phyloP scores from a whole-genome alignment of 306 rosid genomes.

The Pterocarpus macrocarpus region DNA sequence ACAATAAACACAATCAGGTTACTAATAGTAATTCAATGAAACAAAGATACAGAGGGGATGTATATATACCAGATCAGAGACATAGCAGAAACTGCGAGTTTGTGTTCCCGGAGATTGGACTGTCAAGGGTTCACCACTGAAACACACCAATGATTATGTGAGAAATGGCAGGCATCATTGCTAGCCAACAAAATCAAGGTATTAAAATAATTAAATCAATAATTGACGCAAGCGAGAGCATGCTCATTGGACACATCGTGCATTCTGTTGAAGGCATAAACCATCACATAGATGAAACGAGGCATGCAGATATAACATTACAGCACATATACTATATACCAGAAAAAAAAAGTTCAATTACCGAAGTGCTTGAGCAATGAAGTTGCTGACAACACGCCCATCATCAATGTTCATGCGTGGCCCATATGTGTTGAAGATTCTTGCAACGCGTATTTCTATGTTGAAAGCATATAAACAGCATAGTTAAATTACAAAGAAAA shows the following conservation, averaged over 20 bases:
- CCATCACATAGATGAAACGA: conserved; percentile 17
- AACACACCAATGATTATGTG: conserved; percentile 45
- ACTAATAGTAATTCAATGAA: conserved; percentile 30
- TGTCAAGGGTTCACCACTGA: conserved; percentile 78
- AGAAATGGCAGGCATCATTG: not conserved
- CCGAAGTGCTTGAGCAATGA: conserved; percentile 98
- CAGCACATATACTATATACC: conserved; percentile 1
- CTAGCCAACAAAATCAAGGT: conserved; percentile 17
- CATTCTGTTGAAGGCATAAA: not conserved
- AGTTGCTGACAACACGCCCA: conserved; percentile 98
- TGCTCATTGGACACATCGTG: not conserved
- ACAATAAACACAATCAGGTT: conserved; percentile 21
- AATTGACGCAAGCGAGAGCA: not conserved
- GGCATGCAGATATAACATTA: conserved; percentile 26
- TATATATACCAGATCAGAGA: conserved; percentile 74
- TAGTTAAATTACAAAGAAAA: conserved; percentile 13
- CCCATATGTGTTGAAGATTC: conserved; percentile 98
- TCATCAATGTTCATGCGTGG: conserved; percentile 99
- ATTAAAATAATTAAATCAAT: conserved; percentile 2
- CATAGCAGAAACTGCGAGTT: conserved; percentile 90
- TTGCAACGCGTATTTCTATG: conserved; percentile 88
- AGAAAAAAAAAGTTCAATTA: conserved; percentile 41
- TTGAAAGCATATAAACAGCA: conserved; percentile 26
- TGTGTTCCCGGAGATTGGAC: conserved; percentile 90
- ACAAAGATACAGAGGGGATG: conserved; percentile 11